phyloP scores from a whole-genome alignment of 2,329 filamentous ascomycete species.

The Macroventuria anomochaeta region DNA sequence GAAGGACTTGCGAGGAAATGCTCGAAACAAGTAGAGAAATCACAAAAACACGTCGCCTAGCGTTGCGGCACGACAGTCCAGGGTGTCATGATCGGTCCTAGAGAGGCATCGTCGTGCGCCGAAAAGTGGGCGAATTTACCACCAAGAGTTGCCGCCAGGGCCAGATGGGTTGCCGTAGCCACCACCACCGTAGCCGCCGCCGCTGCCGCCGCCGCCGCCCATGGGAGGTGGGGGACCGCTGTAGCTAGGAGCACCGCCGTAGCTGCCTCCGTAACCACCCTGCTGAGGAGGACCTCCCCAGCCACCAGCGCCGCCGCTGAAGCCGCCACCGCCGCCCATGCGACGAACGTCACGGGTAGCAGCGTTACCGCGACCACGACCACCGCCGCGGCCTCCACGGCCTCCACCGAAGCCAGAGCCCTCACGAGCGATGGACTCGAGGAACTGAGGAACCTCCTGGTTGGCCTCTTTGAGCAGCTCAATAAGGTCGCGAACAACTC shows the following conservation, averaged over 20 bases:
- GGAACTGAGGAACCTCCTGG: conserved; percentile 91
- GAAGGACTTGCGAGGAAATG: conserved; percentile 43
- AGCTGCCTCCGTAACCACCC: conserved; percentile 46
- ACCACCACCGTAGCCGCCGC: conserved; percentile 55
- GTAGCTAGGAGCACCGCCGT: conserved; percentile 59
- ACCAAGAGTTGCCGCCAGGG: conserved; percentile 72
- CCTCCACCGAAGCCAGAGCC: conserved; percentile 80
- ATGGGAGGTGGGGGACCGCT: conserved; percentile 66
- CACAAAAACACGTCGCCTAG: conserved; percentile 28
- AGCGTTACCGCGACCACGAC: conserved; percentile 70
- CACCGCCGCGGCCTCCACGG: conserved; percentile 68
- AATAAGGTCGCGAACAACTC: conserved; percentile 93
- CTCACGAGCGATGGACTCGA: conserved; percentile 97
- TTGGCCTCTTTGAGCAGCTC: conserved; percentile 99
- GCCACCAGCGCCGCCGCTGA: conserved; percentile 55
- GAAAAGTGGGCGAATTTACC: conserved; percentile 52
- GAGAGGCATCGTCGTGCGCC: conserved; percentile 38
- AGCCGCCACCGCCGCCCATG: conserved; percentile 60
- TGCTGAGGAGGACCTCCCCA: conserved; percentile 46
- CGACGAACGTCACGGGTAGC: conserved; percentile 87
- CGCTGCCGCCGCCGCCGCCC: conserved; percentile 50
- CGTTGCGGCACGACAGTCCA: conserved; percentile 31
- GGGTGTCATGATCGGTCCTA: conserved; percentile 34
- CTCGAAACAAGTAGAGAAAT: conserved; percentile 36
- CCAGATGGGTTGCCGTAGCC: conserved; percentile 74